Evolutionary conservation across 352 stramenopile genomes (phyloP).

Genomic region (Phytophthora sojae): DNA sequence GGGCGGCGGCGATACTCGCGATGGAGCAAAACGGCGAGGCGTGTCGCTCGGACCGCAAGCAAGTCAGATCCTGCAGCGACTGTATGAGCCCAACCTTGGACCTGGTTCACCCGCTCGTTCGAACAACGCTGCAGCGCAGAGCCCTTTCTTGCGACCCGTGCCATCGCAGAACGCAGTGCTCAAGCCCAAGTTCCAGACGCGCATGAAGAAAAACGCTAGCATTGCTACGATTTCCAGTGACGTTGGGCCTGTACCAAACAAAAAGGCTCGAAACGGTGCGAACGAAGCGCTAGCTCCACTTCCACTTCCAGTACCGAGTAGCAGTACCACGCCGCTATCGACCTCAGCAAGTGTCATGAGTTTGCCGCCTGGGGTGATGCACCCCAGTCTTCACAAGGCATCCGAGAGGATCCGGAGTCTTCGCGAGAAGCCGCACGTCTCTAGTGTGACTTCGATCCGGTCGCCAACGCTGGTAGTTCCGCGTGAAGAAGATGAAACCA

Average conservation of each 20-base stretch:
- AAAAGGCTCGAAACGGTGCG: background rate
- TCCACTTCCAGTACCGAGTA: background rate
- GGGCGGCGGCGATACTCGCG: constrained; percentile 28
- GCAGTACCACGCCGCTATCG: background rate
- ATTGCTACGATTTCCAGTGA: constrained; percentile 36
- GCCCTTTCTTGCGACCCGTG: constrained; percentile 9
- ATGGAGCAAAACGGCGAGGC: constrained; percentile 65
- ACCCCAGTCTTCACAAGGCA: constrained; percentile 63
- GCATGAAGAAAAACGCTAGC: constrained; percentile 63
- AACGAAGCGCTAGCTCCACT: background rate
- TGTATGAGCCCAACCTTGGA: constrained; percentile 72
- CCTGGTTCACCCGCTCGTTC: constrained; percentile 26
- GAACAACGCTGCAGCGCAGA: background rate
- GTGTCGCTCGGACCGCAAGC: constrained; percentile 58
- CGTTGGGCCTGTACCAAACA: background rate
- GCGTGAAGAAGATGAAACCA: constrained; percentile 32
- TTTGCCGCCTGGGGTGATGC: constrained; percentile 46
- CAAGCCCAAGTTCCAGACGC: constrained; percentile 50
- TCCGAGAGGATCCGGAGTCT: constrained; percentile 66
- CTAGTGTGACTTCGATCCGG: constrained; percentile 23
- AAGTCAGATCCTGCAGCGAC: constrained; percentile 68
- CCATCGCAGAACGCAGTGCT: constrained; percentile 27
- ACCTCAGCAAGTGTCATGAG: constrained; percentile 46
- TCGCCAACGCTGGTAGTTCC: constrained; percentile 13
- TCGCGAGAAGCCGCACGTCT: constrained; percentile 37